Conservation (phyloP, 306 rosid genomes). For the Rubus idaeus region DNA sequence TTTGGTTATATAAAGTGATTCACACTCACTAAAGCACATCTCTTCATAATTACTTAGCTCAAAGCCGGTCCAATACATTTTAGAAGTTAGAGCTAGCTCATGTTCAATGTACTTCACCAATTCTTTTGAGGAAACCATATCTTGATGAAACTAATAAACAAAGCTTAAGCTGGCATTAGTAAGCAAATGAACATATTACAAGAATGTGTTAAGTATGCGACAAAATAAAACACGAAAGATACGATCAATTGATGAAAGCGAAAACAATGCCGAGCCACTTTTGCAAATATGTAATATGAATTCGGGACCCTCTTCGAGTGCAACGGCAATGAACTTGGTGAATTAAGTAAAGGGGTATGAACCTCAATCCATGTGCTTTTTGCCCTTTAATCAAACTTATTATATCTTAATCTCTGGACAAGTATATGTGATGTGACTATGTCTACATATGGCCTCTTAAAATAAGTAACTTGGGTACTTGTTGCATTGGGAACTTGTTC, state of each 20-base stretch:
- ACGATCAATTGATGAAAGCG: neutral
- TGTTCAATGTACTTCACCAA: conserved; percentile 6
- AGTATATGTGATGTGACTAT: no score
- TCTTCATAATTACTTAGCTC: neutral
- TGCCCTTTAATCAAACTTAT: neutral
- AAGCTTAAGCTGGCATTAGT: neutral
- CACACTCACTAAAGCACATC: neutral
- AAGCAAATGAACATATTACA: neutral
- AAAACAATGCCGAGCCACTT: conserved; percentile 11
- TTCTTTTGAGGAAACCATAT: conserved; percentile 10
- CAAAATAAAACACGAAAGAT: conserved; percentile 2
- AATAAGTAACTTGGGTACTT: neutral
- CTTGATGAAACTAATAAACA: neutral
- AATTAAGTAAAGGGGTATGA: conserved; percentile 1
- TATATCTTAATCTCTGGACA: neutral
- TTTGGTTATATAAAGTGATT: neutral
- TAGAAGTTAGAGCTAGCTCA: neutral
- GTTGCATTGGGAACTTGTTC: neutral
- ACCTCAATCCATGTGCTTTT: conserved; percentile 20
- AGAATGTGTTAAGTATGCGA: neutral
- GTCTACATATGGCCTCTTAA: neutral
- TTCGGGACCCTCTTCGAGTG: conserved; percentile 33
- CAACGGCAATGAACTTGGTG: conserved; percentile 25
- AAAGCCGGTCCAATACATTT: neutral
- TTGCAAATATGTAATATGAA: conserved; percentile 13